A percentile compares a stretch with the other conserved stretches of the same genome.
These are phyloP conservation scores for Xylariales sp. DNA, from an alignment of 2,329 filamentous ascomycete species.

Conservation along the genomic window DNA sequence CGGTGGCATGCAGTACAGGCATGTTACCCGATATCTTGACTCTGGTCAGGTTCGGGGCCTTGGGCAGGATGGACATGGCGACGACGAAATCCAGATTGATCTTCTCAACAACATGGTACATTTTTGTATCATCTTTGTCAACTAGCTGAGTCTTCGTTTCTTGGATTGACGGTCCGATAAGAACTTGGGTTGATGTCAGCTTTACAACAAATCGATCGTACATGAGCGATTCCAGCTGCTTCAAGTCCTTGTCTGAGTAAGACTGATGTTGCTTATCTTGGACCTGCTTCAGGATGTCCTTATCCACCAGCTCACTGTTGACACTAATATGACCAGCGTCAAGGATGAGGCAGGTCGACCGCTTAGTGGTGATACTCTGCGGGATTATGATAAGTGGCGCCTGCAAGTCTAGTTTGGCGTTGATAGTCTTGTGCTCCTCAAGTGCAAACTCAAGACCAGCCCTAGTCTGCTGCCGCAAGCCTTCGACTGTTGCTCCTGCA, in stretches of 20 bases:
- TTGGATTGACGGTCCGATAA: conserved; percentile 91
- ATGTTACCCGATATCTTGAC: conserved; percentile 88
- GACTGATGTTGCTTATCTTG: conserved; percentile 85
- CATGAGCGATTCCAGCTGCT: conserved; percentile 85
- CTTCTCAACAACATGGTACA: conserved; percentile 86
- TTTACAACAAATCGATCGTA: conserved; percentile 97
- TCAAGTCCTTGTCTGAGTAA: conserved; percentile 86
- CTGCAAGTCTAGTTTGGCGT: conserved; percentile 91
- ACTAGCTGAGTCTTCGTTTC: conserved; percentile 80
- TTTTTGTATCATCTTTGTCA: conserved; percentile 61
- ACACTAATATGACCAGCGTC: conserved; percentile 96
- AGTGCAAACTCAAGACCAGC: conserved; percentile 94
- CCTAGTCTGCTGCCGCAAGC: conserved; percentile 88
- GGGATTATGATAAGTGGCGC: conserved; percentile 95
- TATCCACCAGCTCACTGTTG: conserved; percentile 88
- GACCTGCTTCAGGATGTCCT: conserved; percentile 82
- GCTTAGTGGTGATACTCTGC: conserved; percentile 78
- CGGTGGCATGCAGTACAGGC: conserved; percentile 83
- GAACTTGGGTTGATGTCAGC: conserved; percentile 87
- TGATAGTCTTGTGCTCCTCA: conserved; percentile 96
- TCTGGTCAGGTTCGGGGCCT: conserved; percentile 87
- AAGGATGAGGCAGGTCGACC: conserved; percentile 84
- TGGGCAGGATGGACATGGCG: conserved; percentile 96
- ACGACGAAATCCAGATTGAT: conserved; percentile 97
- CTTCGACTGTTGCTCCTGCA: conserved; percentile 92